A percentile compares a stretch with the other conserved stretches of the same genome.
These are phyloP conservation scores for Parastagonospora avenae DNA, from an alignment of 2,329 filamentous ascomycete genomes.

Conservation along the genomic window DNA sequence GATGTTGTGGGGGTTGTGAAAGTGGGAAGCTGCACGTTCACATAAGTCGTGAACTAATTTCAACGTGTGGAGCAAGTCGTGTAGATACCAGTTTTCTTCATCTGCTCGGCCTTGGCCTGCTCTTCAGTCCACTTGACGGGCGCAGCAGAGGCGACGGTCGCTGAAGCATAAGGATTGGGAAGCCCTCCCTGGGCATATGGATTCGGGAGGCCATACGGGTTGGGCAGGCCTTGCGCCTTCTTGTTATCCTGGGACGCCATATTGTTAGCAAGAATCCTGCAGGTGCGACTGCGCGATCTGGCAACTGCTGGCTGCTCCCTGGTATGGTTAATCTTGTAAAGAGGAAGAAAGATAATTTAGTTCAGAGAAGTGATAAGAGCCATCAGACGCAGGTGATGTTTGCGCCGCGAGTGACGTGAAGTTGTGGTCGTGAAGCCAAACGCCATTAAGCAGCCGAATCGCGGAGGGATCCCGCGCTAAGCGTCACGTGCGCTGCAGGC, in stretches of 20 bases:
- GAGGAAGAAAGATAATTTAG: background rate
- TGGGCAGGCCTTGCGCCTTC: constrained; percentile 32
- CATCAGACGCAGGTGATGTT: background rate
- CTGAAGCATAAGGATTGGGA: constrained; percentile 35
- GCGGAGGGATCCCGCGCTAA: constrained; percentile 9
- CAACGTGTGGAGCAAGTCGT: constrained; percentile 23
- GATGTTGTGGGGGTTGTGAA: constrained; percentile 41
- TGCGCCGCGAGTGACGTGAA: background rate
- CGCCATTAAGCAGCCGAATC: too few species aligned
- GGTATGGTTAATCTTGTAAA: background rate
- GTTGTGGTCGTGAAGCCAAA: background rate
- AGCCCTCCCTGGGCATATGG: constrained; percentile 33
- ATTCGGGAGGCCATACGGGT: constrained; percentile 32
- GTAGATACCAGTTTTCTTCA: constrained; percentile 43
- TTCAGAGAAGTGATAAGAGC: background rate
- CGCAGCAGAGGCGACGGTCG: constrained; percentile 32
- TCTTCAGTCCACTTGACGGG: constrained; percentile 36
- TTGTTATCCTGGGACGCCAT: constrained; percentile 32
- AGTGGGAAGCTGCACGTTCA: constrained; percentile 26
- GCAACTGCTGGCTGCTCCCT: constrained; percentile 2
- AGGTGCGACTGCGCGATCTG: constrained; percentile 5
- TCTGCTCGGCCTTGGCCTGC: constrained; percentile 37
- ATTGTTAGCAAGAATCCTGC: constrained; percentile 12
- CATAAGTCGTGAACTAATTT: constrained; percentile 35
- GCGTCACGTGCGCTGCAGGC: constrained; percentile 19